A percentile compares a stretch with the other conserved stretches of the same genome.
These are phyloP conservation scores for Penicillium maclennaniae DNA, from an alignment of 495 filamentous ascomycete genomes.

Conservation along the genomic window DNA sequence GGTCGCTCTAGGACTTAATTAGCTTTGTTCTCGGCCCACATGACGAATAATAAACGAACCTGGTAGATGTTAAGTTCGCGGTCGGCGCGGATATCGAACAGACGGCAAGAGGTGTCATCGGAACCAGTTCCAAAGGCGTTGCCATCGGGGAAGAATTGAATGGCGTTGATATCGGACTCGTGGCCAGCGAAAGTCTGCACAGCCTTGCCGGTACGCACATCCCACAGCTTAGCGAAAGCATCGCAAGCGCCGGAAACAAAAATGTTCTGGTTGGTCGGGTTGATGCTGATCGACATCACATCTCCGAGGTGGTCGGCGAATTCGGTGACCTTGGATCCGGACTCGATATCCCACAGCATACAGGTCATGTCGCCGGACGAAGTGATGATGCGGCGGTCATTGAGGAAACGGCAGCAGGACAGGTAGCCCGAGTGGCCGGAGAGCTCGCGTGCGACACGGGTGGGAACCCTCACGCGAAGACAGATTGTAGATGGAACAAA, in stretches of 20 bases:
- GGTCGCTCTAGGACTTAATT: constrained; percentile 67
- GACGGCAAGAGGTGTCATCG: constrained; percentile 93
- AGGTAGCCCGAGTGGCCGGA: constrained; percentile 97
- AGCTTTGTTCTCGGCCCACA: constrained; percentile 1
- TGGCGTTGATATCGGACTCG: constrained; percentile 98
- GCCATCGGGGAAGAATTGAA: constrained; percentile 98
- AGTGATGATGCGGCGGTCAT: constrained; percentile 94
- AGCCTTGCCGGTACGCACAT: constrained; percentile 96
- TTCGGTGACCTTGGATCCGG: constrained; percentile 93
- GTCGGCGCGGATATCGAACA: constrained; percentile 97
- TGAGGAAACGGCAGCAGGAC: constrained; percentile 98
- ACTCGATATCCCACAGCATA: constrained; percentile 99
- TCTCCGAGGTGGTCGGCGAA: constrained; percentile 98
- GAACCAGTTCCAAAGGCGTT: constrained; percentile 98
- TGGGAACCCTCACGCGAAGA: constrained; percentile 90
- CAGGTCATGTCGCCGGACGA: constrained; percentile 99
- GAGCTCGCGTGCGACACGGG: constrained; percentile 90
- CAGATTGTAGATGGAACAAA: constrained; percentile 99
- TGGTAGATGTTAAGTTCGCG: constrained; percentile 95
- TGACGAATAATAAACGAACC: constrained; percentile 44
- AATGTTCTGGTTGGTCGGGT: constrained; percentile 93
- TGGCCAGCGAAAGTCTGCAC: constrained; percentile 98
- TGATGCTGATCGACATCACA: constrained; percentile 99
- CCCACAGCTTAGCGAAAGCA: constrained; percentile 97
- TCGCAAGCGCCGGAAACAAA: constrained; percentile 99